Evolutionary conservation across 352 stramenopile genomes (phyloP).

Genomic region (Phytophthora cryptogea): DNA sequence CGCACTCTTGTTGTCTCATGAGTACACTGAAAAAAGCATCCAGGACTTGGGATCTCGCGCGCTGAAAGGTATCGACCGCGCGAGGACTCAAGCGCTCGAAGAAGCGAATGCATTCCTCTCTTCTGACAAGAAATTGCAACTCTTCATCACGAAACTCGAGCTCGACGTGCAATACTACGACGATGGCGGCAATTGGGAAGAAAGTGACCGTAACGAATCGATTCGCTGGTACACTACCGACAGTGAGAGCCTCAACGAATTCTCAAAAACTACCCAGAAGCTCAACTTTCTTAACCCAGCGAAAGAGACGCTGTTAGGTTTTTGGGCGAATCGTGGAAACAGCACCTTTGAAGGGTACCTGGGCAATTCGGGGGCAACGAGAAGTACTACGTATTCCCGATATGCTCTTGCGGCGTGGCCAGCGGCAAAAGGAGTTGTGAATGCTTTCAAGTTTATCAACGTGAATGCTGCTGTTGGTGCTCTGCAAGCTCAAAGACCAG

Average conservation of each 20-base stretch:
- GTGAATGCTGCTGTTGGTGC: constrained; percentile 3
- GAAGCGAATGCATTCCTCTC: constrained; percentile 2
- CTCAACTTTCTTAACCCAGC: constrained; percentile 21
- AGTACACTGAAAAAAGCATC: constrained; percentile 20
- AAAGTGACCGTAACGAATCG: not conserved
- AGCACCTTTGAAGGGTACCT: constrained; percentile 17
- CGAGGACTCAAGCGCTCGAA: constrained; percentile 8
- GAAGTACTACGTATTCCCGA: constrained; percentile 21
- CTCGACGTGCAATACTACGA: constrained; percentile 16
- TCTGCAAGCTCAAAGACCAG: constrained; percentile 10
- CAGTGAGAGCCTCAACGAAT: not conserved
- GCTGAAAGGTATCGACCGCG: constrained; percentile 17
- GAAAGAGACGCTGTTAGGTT: constrained; percentile 4
- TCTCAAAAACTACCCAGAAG: not conserved
- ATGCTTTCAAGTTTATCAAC: constrained; percentile 18
- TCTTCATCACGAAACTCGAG: constrained; percentile 19
- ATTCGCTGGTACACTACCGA: not conserved
- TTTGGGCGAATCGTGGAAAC: constrained; percentile 19
- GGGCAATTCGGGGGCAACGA: constrained; percentile 15
- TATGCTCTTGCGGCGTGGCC: constrained; percentile 24
- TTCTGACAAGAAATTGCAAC: constrained; percentile 7
- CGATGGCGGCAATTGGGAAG: not conserved
- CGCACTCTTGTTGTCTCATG: constrained; percentile 21
- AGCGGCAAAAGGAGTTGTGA: not conserved
- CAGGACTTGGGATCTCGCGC: not conserved